Conservation (phyloP, 108 stramenopile species). For the Skeletonema costatum region DNA sequence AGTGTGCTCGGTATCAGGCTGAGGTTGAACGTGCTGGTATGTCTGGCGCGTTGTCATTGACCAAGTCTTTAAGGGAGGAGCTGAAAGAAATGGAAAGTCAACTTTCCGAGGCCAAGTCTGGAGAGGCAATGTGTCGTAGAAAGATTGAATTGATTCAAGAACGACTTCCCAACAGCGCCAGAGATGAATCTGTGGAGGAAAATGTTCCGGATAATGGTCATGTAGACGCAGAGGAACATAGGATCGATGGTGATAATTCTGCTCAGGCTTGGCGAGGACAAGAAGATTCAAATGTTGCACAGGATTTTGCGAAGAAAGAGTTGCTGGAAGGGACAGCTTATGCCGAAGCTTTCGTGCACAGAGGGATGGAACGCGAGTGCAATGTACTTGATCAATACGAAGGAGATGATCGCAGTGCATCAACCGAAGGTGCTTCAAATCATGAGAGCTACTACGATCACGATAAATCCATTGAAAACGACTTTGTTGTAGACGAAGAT, state of each 20-base stretch:
- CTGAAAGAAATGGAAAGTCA: slow-evolving; percentile 68
- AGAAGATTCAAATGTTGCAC: slow-evolving; percentile 1
- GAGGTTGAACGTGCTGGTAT: slow-evolving; percentile 76
- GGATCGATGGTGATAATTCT: slow-evolving; percentile 23
- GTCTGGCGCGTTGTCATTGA: slow-evolving; percentile 61
- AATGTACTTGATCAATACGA: background rate
- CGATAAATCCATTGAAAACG: background rate
- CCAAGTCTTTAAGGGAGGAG: slow-evolving; percentile 64
- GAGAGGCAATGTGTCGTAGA: slow-evolving; percentile 56
- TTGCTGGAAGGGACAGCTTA: background rate
- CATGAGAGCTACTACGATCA: background rate
- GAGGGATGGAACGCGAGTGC: background rate
- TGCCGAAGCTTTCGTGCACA: background rate
- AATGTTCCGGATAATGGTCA: background rate
- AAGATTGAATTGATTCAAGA: slow-evolving; percentile 63
- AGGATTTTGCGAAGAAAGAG: background rate
- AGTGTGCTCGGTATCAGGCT: slow-evolving; percentile 51
- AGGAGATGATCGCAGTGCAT: background rate
- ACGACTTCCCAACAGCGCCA: background rate
- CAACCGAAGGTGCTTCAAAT: background rate
- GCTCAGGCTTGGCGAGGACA: slow-evolving; percentile 24
- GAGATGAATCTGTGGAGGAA: background rate
- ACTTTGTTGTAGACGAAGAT: background rate
- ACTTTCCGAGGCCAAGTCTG: slow-evolving; percentile 48
- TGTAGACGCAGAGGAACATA: background rate